Conservation (phyloP, 106 monocot genomes). For the Vanilla planifolia region DNA sequence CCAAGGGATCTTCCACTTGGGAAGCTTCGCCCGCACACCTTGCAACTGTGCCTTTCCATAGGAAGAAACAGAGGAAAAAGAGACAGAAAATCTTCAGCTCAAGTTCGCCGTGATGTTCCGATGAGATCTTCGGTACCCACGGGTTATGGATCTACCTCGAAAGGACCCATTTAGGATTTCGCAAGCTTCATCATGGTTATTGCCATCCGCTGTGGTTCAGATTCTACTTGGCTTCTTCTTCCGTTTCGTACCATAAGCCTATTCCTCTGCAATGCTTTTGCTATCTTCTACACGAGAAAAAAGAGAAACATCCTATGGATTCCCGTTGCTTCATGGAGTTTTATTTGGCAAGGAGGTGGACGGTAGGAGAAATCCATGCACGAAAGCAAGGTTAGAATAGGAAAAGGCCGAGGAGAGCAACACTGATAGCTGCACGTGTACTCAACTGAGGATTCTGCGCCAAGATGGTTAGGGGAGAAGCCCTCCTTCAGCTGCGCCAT, state of each 20-base stretch:
- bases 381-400: not conserved
- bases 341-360: not conserved
- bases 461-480: not conserved
- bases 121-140: not conserved
- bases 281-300: no score
- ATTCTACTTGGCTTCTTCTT: no score
- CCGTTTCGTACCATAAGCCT: no score
- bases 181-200: no score
- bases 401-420: not conserved
- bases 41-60: constrained; percentile 26
- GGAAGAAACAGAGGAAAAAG: not conserved
- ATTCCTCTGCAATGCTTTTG: no score
- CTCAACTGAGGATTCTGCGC: not conserved
- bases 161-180: not conserved
- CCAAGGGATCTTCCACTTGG: constrained; percentile 34
- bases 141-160: not conserved
- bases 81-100: not conserved
- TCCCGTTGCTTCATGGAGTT: no score
- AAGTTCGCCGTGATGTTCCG: no score
- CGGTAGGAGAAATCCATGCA: not conserved
- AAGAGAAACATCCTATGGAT: no score
- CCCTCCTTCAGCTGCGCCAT: no score
- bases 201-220: no score
- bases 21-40: constrained; percentile 30
- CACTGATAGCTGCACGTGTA: not conserved